These are phyloP conservation scores for Verticillium longisporum DNA, from an alignment of 2,329 filamentous ascomycete species.

Conservation along the genomic window DNA sequence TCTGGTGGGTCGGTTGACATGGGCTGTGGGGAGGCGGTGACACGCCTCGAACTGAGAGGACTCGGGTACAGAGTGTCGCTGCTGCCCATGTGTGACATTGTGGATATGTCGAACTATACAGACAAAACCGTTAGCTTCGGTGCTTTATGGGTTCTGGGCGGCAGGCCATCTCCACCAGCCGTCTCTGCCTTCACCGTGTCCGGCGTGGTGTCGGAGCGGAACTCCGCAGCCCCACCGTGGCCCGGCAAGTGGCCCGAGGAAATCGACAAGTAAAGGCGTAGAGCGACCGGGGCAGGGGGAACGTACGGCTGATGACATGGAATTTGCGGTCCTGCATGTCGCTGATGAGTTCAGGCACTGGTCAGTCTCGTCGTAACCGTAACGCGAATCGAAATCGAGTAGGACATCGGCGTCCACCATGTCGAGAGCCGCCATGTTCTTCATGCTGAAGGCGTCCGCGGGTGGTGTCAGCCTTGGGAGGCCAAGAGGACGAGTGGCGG, in stretches of 20 bases:
- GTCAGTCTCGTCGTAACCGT: slow-evolving; percentile 10
- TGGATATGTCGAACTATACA: slow-evolving; percentile 12
- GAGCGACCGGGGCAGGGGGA: neutral
- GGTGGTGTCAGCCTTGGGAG: neutral
- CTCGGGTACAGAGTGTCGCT: slow-evolving; percentile 23
- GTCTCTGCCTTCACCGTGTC: neutral
- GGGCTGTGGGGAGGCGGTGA: slow-evolving; percentile 11
- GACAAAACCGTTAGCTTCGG: neutral
- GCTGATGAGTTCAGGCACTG: slow-evolving; percentile 2
- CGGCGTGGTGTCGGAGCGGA: neutral
- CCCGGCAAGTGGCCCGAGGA: neutral
- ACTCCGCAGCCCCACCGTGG: neutral
- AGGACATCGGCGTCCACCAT: slow-evolving; percentile 12
- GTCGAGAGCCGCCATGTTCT: slow-evolving; percentile 1
- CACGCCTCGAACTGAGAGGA: slow-evolving; percentile 16
- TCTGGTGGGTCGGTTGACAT: slow-evolving; percentile 4
- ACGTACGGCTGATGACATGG: slow-evolving; percentile 12
- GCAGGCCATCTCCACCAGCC: neutral
- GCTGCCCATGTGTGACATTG: slow-evolving; percentile 17
- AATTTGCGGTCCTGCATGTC: slow-evolving; percentile 5
- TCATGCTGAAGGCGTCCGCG: neutral
- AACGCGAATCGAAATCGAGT: slow-evolving; percentile 11
- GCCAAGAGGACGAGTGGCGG: neutral
- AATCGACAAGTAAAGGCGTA: neutral
- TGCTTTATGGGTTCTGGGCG: neutral